Conservation (phyloP, 129 eudicot genomes). For the Artemisia argyi region DNA sequence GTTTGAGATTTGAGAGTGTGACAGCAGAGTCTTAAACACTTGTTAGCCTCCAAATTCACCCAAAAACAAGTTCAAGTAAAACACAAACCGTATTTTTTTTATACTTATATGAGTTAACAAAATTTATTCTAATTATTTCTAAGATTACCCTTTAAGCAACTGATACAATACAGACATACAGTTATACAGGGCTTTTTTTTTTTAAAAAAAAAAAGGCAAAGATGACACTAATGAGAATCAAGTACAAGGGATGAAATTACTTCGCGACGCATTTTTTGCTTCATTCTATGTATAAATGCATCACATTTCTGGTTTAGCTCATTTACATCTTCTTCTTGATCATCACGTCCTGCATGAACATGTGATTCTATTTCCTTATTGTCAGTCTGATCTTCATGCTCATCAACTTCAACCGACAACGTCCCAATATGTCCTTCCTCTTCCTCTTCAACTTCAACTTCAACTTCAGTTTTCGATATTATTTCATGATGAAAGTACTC, state of each 20-base stretch:
- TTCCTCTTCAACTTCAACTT: not conserved
- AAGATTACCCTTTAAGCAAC: no score
- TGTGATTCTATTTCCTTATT: not conserved
- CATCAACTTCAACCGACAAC: not conserved
- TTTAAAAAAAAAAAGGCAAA: not conserved
- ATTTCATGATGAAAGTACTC: not conserved
- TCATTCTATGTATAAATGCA: conserved; percentile 23
- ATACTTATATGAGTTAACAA: no score
- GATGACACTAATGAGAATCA: not conserved
- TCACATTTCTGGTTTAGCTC: conserved; percentile 24
- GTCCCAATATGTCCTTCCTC: not conserved
- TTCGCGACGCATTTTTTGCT: conserved; percentile 17
- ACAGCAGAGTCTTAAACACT: no score
- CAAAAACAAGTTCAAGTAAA: no score
- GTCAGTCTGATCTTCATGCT: not conserved
- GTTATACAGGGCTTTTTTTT: not conserved
- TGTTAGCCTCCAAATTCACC: no score
- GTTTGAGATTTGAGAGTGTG: no score
- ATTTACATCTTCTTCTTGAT: conserved; percentile 9
- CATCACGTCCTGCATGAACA: not conserved
- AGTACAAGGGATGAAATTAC: not conserved
- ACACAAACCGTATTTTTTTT: no score
- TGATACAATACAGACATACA: no score
- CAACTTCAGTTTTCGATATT: not conserved
- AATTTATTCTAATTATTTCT: no score